Base-by-base conservation (phyloP, 2,329 filamentous ascomycete species). In the Diaporthe ampelina region DNA sequence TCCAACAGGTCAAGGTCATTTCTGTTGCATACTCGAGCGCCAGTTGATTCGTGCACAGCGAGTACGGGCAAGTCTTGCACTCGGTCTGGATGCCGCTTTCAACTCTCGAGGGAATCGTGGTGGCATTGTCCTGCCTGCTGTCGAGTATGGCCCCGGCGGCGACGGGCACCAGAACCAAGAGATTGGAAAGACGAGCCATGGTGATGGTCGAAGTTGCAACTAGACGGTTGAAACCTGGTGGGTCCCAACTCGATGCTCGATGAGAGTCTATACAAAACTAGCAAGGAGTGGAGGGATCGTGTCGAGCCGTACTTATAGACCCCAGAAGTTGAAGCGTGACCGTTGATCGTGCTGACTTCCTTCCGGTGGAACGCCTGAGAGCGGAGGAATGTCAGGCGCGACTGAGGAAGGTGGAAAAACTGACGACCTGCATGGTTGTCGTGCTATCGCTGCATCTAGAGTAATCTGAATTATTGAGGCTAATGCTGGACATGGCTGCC, bases 51-150 rank as follows among this genome's bases (percentile, higher is more conserved):
- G 72, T 70, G 29, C 74, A 76, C 1, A 74, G 72, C 13, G 59
- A 68, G 21, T 76, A 76, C 13, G 74, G 74, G 24, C 74, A 76
- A 1, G 68, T 72, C 45, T 76, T 76, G 72, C 74, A 76, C 61
- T 76, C 74, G 3, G 74, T 76, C 19, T 65, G 24, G 68, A 76
- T 76, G 9, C 74, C 74, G 19, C 29, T 9, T 17, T 74, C 61
- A 17, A 76, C 72, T 0, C 19, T 13, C 3, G 74, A 76, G 5
- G 74, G 54, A 45, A 72, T 73, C 1, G 54, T 72, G 29, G 71
- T 73, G 26, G 57, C n/a, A n/a, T 71, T 73, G 40, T 37, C 35
- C 52, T 61, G 67, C 17, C 70, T 65, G 63, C 40, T 37, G 2
- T 56, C 56, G 15, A 70, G 56, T 6, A 58, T 21, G 24, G 45